These are phyloP conservation scores for Stygiomarasmius scandens DNA, from an alignment of 1,284 basidiomycete genomes.

Conservation along the genomic window DNA sequence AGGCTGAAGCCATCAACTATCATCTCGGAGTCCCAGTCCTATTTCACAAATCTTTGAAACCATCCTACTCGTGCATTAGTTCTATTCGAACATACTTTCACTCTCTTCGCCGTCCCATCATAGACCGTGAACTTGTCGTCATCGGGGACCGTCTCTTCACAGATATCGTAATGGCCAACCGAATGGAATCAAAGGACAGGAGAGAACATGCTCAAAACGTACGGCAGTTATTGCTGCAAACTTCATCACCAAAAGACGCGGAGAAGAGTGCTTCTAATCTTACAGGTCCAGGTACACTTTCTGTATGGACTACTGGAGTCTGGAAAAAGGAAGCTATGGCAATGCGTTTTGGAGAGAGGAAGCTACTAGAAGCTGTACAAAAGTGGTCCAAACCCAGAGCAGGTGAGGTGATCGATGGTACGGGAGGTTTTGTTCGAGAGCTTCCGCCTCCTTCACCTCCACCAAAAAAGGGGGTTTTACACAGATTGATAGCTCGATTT, in stretches of 20 bases:
- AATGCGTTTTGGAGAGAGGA: conserved; percentile 61
- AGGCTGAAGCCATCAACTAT: conserved; percentile 87
- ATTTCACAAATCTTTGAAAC: conserved; percentile 77
- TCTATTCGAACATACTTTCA: conserved; percentile 69
- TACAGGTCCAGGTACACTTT: conserved; percentile 37
- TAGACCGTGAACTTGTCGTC: conserved; percentile 69
- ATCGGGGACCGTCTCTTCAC: conserved; percentile 93
- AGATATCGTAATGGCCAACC: conserved; percentile 85
- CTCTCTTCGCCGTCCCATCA: conserved; percentile 52
- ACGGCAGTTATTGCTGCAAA: conserved; percentile 20
- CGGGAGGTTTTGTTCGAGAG: not conserved
- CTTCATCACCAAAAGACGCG: conserved; percentile 28
- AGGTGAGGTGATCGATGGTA: conserved; percentile 13
- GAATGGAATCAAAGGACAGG: conserved; percentile 46
- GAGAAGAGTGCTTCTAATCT: too few relatives aligned
- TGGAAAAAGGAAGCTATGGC: conserved; percentile 65
- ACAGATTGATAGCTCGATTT: not conserved
- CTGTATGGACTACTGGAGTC: conserved; percentile 68
- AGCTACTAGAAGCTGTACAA: conserved; percentile 47
- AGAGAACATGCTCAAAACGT: conserved; percentile 17
- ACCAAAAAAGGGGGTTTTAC: not conserved
- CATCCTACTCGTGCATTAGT: conserved; percentile 72
- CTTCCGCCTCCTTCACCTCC: not conserved
- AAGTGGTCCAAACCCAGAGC: conserved; percentile 37
- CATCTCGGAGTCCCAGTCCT: conserved; percentile 84